Conservation (phyloP, 768 basidiomycete genomes). For the Leccinum subgranulosum region DNA sequence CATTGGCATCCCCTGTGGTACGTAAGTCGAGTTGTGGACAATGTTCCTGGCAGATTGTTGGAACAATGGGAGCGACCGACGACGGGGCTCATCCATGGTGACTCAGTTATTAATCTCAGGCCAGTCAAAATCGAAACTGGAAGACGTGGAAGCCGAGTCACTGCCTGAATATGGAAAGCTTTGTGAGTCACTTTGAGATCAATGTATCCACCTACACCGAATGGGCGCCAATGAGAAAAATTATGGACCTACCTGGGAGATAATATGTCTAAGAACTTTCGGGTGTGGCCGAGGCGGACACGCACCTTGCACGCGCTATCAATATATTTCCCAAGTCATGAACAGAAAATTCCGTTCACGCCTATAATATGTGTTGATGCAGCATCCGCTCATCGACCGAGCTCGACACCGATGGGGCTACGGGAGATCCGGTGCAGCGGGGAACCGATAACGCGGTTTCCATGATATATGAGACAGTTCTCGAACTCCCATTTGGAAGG, state of each 20-base stretch:
- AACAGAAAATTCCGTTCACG: neutral
- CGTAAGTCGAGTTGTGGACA: neutral
- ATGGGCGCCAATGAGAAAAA: neutral
- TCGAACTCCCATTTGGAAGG: neutral
- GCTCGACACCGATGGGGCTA: neutral
- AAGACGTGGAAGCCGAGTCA: neutral
- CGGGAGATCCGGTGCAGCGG: no score
- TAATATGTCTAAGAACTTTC: neutral
- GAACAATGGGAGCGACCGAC: neutral
- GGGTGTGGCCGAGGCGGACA: neutral
- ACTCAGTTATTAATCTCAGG: neutral
- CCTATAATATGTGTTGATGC: neutral
- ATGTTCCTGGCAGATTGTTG: neutral
- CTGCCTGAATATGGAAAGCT: neutral
- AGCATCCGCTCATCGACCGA: neutral
- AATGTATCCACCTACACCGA: neutral
- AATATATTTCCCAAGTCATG: neutral
- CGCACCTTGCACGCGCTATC: neutral
- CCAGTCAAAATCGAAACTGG: neutral
- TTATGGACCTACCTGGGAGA: neutral
- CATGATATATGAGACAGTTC: neutral
- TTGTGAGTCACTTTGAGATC: neutral
- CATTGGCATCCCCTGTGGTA: neutral
- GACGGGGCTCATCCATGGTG: neutral
- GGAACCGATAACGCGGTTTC: neutral